Evolutionary conservation across 176 grass and related monocot genomes (phyloP).

Genomic region (Coix lacrymajobi): DNA sequence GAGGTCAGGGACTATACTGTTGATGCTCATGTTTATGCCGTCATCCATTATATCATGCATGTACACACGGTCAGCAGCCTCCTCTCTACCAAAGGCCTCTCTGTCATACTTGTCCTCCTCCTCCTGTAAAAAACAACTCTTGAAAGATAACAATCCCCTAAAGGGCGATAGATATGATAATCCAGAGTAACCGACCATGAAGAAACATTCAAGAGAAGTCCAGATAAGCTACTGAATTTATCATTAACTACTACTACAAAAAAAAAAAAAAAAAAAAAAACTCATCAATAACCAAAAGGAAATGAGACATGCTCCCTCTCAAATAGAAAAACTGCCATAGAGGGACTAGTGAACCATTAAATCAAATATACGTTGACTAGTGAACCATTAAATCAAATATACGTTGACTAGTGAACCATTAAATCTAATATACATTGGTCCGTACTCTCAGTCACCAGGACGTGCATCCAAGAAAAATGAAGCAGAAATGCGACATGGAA

Average conservation of each 20-base stretch:
- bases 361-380: neutral
- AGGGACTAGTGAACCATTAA: neutral
- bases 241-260: no score
- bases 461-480: neutral
- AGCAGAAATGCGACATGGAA: neutral
- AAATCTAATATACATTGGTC: neutral
- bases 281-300: neutral
- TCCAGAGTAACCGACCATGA: neutral
- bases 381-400: neutral
- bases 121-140: conserved; percentile 46
- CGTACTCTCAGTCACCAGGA: neutral
- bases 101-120: conserved; percentile 95
- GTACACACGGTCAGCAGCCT: conserved; percentile 64
- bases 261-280: no score
- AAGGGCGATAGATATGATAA: neutral
- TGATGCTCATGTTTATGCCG: conserved; percentile 75
- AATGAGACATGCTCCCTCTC: neutral
- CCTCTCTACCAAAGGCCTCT: conserved; percentile 59
- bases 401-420: neutral
- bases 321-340: neutral
- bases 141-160: neutral
- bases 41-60: conserved; percentile 87
- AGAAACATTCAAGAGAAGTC: neutral
- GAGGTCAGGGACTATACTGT: conserved; percentile 71
- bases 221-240: neutral